A percentile compares a stretch with the other conserved stretches of the same genome.
These are phyloP conservation scores for Manihot esculenta DNA, from an alignment of 441 rosid genomes.

Conservation along the genomic window DNA sequence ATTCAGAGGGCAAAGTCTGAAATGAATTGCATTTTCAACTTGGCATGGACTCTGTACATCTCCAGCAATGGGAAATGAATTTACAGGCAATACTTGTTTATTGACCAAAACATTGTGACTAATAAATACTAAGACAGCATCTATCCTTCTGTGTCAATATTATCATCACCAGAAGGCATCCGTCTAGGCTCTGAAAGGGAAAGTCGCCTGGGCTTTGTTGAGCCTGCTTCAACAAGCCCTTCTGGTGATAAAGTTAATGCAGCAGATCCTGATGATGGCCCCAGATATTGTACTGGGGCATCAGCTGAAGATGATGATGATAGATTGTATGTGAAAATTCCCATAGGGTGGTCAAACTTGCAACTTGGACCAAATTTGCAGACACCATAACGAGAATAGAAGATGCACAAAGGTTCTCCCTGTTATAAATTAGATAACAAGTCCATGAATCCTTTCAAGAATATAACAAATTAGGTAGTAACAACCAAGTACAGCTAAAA, in stretches of 20 bases:
- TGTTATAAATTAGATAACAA: conserved; percentile 35
- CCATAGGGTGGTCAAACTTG: conserved; percentile 99
- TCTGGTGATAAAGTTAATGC: conserved; percentile 53
- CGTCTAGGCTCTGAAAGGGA: conserved; percentile 82
- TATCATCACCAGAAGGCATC: conserved; percentile 66
- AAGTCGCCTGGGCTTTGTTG: conserved; percentile 56
- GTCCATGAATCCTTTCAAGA: conserved; percentile 21
- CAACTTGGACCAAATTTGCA: conserved; percentile 99
- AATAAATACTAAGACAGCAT: conserved; percentile 21
- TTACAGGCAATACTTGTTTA: conserved; percentile 52
- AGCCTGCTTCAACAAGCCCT: conserved; percentile 68
- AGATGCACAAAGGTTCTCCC: conserved; percentile 96
- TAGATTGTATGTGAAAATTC: conserved; percentile 65
- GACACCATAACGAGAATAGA: conserved; percentile 92
- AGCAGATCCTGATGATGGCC: conserved; percentile 55
- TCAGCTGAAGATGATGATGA: conserved; percentile 63
- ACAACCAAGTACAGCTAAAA: not conserved
- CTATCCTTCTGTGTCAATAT: conserved; percentile 61
- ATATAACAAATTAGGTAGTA: not conserved
- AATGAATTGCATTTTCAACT: conserved; percentile 46
- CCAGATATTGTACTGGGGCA: conserved; percentile 48
- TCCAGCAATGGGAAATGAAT: conserved; percentile 57
- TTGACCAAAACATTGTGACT: conserved; percentile 29
- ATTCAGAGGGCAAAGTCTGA: conserved; percentile 38
- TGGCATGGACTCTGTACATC: conserved; percentile 57